Percentiles rank a stretch among this genome's conserved stretches.
phyloP scores from a whole-genome alignment of 257 asterid genomes.

The Jasminum sambac region DNA sequence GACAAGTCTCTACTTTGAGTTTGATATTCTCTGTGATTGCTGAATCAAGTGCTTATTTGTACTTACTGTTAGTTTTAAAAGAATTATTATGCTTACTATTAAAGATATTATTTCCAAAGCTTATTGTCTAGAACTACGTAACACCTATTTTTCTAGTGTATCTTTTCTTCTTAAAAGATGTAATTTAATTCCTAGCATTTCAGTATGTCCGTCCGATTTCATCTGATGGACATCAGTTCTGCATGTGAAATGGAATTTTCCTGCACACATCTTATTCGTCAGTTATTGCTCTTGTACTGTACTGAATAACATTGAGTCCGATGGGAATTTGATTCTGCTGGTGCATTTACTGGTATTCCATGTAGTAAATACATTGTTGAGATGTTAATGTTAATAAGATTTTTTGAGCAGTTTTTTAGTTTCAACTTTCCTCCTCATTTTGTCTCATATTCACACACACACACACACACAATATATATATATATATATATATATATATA shows the following conservation, averaged over 20 bases:
- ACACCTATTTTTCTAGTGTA: constrained; percentile 12
- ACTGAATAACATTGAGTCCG: neutral
- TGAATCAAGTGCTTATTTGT: constrained; percentile 2
- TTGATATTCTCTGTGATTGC: neutral
- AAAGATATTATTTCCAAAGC: neutral
- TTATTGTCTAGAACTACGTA: neutral
- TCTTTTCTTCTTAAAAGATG: neutral
- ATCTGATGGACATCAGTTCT: constrained; percentile 10
- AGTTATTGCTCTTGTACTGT: constrained; percentile 1
- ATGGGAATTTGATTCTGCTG: neutral
- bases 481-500: too few relatives aligned
- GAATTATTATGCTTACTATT: neutral
- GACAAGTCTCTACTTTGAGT: neutral
- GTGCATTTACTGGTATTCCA: neutral
- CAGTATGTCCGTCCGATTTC: neutral
- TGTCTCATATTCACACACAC: neutral
- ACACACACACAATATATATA: too few relatives aligned
- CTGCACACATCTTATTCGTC: neutral
- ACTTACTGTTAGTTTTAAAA: neutral
- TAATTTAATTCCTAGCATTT: neutral
- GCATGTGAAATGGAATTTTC: constrained; percentile 6
- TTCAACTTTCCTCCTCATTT: neutral
- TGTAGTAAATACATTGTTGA: neutral
- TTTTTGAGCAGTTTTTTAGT: neutral
- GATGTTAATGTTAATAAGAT: neutral